These are phyloP conservation scores for Luzula sylvatica DNA, from an alignment of 176 grass and related monocot species.

Conservation along the genomic window DNA sequence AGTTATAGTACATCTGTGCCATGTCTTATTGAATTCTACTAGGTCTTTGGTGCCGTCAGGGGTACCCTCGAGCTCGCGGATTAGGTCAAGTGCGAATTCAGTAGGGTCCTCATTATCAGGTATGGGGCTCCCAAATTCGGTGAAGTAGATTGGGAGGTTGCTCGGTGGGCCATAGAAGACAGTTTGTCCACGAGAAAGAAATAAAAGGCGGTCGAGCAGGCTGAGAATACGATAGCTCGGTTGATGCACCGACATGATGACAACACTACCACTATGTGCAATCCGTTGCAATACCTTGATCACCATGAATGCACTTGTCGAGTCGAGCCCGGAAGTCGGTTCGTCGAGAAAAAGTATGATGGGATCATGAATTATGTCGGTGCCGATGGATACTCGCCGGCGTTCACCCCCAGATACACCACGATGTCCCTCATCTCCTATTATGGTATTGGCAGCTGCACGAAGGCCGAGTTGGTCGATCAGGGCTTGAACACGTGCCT, in stretches of 20 bases:
- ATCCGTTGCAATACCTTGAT: slow-evolving; percentile 68
- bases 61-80: slow-evolving; percentile 55
- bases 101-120: no score
- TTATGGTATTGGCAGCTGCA: no score
- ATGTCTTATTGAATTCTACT: slow-evolving; percentile 42
- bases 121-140: no score
- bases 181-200: slow-evolving; percentile 67
- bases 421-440: no score
- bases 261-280: slow-evolving; percentile 75
- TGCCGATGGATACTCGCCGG: slow-evolving; percentile 72
- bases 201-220: slow-evolving; percentile 63
- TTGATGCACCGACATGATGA: slow-evolving; percentile 85
- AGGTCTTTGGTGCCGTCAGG: slow-evolving; percentile 33
- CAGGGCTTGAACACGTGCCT: slow-evolving; percentile 53
- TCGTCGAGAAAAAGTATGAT: slow-evolving; percentile 87
- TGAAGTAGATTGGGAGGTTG: slow-evolving; percentile 41
- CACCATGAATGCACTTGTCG: slow-evolving; percentile 89
- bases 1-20: slow-evolving; percentile 25
- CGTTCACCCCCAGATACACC: slow-evolving; percentile 75
- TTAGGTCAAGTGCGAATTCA: no score
- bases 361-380: slow-evolving; percentile 80
- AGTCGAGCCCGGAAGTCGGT: slow-evolving; percentile 84
- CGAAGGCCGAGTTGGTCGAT: slow-evolving; percentile 74
- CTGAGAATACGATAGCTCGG: slow-evolving; percentile 77
- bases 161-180: slow-evolving; percentile 34